Evolutionary conservation across 306 rosid species (phyloP).

Genomic region (Lathyrus tuberosus): DNA sequence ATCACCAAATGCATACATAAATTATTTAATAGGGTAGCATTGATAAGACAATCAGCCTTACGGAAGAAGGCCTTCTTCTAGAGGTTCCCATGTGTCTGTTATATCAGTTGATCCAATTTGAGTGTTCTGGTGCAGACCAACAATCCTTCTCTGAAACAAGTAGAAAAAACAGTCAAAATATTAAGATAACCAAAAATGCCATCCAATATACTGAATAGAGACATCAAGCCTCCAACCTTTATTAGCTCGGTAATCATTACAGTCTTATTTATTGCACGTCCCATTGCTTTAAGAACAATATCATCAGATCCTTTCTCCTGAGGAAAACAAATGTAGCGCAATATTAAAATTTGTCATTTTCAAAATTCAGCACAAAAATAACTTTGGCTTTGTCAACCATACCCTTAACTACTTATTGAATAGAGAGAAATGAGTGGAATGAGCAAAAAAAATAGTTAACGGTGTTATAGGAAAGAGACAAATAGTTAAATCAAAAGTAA

Average conservation of each 20-base stretch:
- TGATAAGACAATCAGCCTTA: slow-evolving; percentile 46
- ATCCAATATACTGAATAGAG: slow-evolving; percentile 13
- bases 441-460: no score
- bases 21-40: slow-evolving; percentile 13
- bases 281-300: slow-evolving; percentile 87
- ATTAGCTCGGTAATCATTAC: slow-evolving; percentile 86
- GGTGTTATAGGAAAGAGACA: no score
- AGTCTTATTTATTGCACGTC: slow-evolving; percentile 89
- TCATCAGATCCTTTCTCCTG: slow-evolving; percentile 81
- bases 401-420: no score
- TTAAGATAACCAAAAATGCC: slow-evolving; percentile 25
- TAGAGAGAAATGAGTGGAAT: no score
- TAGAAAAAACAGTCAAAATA: slow-evolving; percentile 25
- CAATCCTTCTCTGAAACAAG: slow-evolving; percentile 79
- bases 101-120: slow-evolving; percentile 81
- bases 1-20: slow-evolving; percentile 6
- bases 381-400: no score
- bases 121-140: slow-evolving; percentile 79
- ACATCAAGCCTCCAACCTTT: slow-evolving; percentile 54
- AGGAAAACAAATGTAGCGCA: slow-evolving; percentile 29
- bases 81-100: slow-evolving; percentile 87
- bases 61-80: slow-evolving; percentile 96
- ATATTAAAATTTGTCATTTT: no score
- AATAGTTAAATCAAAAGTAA: no score
- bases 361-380: no score